Evolutionary conservation across 805 yeast genomes (phyloP).

Genomic region (Pichia exigua): DNA sequence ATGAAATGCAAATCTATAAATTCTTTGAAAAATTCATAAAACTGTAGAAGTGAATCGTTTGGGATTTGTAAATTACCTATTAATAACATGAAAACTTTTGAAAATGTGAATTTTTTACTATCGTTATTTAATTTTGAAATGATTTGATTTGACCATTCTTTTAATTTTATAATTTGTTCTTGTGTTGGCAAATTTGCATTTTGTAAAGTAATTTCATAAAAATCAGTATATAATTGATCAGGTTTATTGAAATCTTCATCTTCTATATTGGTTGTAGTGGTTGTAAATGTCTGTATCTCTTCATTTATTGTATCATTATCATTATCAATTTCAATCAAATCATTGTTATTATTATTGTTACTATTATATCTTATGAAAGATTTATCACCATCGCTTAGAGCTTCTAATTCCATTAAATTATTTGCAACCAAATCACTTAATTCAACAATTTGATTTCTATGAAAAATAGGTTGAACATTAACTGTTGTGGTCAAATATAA

Average conservation of each 20-base stretch:
- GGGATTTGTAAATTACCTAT: conserved; percentile 58
- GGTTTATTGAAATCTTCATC: conserved; percentile 22
- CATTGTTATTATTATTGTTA: neutral
- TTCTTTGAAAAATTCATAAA: conserved; percentile 39
- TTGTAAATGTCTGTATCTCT: neutral
- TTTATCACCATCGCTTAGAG: conserved; percentile 40
- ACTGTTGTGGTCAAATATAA: conserved; percentile 86
- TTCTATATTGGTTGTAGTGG: neutral
- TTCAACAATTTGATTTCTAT: conserved; percentile 76
- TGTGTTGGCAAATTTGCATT: conserved; percentile 32
- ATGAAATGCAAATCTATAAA: conserved; percentile 54
- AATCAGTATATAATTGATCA: conserved; percentile 68
- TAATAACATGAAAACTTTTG: conserved; percentile 66
- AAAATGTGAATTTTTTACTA: conserved; percentile 39
- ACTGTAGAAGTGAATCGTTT: conserved; percentile 48
- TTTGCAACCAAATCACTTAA: conserved; percentile 70
- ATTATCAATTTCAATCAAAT: neutral
- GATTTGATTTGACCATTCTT: conserved; percentile 37
- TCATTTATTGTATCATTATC: neutral
- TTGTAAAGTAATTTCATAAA: conserved; percentile 33
- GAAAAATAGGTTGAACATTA: conserved; percentile 94
- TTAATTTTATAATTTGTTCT: conserved; percentile 23
- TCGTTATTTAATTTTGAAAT: conserved; percentile 34
- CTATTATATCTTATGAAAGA: conserved; percentile 21
- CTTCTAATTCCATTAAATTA: conserved; percentile 67